A percentile compares a stretch with the other conserved stretches of the same genome.
Conservation (phyloP, 768 basidiomycete species). For the Auricularia auricula-judae region DNA sequence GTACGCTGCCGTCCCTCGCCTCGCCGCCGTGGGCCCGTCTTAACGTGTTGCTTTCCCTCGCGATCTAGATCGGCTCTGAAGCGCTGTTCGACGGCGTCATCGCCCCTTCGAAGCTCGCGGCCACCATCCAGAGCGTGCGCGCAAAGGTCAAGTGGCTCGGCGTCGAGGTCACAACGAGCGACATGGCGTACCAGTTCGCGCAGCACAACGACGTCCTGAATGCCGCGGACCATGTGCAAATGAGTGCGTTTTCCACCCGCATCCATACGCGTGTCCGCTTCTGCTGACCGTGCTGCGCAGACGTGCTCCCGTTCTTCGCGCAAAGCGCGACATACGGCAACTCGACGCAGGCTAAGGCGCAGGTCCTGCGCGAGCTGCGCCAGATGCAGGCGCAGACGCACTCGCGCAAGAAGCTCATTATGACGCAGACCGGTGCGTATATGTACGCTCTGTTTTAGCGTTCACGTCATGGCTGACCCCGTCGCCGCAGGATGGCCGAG, state of each 20-base stretch:
- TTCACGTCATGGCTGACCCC: neutral
- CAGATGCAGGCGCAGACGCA: slow-evolving; percentile 35
- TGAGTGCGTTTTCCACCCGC: neutral
- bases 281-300: neutral
- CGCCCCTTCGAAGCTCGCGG: slow-evolving; percentile 34
- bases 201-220: slow-evolving; percentile 13
- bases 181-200: slow-evolving; percentile 41
- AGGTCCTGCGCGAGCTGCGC: slow-evolving; percentile 45
- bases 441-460: too few relatives aligned
- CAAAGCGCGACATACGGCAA: slow-evolving; percentile 42
- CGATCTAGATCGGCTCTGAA: slow-evolving; percentile 55
- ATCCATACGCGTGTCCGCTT: neutral
- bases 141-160: slow-evolving; percentile 35
- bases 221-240: neutral
- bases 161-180: slow-evolving; percentile 63
- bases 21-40: neutral
- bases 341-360: slow-evolving; percentile 42
- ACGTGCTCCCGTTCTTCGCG: slow-evolving; percentile 55
- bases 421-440: slow-evolving; percentile 24
- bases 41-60: slow-evolving; percentile 28
- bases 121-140: slow-evolving; percentile 40
- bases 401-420: slow-evolving; percentile 58
- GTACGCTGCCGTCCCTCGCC: neutral
- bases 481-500: neutral
- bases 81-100: slow-evolving; percentile 53